Percentiles rank a stretch among this genome's conserved stretches.
Conservation (phyloP, 2,329 filamentous ascomycete species). For the Parasarocladium wereldwijsianum region DNA sequence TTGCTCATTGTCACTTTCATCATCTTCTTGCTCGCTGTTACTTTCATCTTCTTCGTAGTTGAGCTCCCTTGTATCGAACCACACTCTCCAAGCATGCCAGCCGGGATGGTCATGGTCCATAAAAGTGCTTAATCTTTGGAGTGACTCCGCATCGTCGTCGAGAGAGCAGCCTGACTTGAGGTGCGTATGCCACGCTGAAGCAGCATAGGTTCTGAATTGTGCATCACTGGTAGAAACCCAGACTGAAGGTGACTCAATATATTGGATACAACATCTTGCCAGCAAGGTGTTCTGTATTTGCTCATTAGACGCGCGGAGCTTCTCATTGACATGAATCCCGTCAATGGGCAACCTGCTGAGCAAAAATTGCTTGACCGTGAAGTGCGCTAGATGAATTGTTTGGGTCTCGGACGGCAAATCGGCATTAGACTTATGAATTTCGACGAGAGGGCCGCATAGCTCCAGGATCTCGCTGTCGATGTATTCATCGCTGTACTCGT, state of each 20-base stretch:
- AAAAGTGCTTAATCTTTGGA: neutral
- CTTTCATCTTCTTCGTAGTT: neutral
- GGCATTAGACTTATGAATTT: constrained; percentile 6
- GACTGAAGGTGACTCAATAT: neutral
- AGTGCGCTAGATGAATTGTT: constrained; percentile 10
- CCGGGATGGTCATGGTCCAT: neutral
- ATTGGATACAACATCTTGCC: neutral
- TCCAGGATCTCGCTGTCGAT: constrained; percentile 13
- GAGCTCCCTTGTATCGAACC: neutral
- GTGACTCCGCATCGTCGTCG: neutral
- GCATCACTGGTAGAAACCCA: neutral
- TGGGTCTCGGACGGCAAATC: rapidly evolving
- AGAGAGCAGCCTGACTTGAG: neutral
- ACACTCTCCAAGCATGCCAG: neutral
- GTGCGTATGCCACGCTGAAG: neutral
- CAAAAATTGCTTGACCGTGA: constrained; percentile 10
- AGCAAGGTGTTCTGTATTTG: neutral
- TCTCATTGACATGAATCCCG: neutral
- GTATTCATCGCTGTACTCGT: constrained; percentile 14
- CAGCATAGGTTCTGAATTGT: neutral
- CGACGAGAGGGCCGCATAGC: constrained; percentile 16
- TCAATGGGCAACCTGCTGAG: constrained; percentile 1
- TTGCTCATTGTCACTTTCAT: too few relatives aligned
- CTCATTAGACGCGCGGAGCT: neutral
- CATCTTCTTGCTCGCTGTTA: too few relatives aligned